phyloP scores from a whole-genome alignment of 1,284 basidiomycete genomes.

The Cryptococcus depauperatus region DNA sequence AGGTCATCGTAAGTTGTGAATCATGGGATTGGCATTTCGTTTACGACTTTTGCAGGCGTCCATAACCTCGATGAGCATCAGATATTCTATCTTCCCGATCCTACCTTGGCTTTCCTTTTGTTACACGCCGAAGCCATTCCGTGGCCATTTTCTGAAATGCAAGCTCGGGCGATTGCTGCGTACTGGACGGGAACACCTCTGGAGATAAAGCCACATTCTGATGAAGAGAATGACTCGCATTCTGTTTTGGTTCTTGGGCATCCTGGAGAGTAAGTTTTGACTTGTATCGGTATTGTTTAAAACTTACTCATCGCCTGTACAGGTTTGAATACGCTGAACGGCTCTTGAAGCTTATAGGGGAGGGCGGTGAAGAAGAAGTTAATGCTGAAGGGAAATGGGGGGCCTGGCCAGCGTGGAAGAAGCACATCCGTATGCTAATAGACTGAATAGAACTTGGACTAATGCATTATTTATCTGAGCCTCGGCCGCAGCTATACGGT shows the following conservation, averaged over 20 bases:
- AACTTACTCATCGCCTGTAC: background rate
- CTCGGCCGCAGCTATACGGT: no score
- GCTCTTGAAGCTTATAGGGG: constrained; percentile 10
- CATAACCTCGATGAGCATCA: constrained; percentile 12
- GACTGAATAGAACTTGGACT: no score
- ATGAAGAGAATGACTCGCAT: constrained; percentile 13
- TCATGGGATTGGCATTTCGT: background rate
- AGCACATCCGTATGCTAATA: background rate
- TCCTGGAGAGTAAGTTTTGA: constrained; percentile 11
- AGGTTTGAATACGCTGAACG: constrained; percentile 11
- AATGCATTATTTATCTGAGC: no score
- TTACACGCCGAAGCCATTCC: constrained; percentile 13
- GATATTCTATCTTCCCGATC: constrained; percentile 13
- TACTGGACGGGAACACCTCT: constrained; percentile 8
- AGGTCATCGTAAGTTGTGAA: constrained; percentile 6
- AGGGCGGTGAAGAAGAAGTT: constrained; percentile 1
- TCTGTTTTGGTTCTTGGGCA: constrained; percentile 10
- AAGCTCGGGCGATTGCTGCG: constrained; percentile 9
- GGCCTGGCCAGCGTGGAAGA: background rate
- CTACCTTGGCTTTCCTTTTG: constrained; percentile 10
- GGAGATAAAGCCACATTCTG: constrained; percentile 6
- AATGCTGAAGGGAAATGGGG: constrained; percentile 51
- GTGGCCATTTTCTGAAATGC: constrained; percentile 13
- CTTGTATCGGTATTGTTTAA: background rate
- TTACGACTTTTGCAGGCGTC: constrained; percentile 1